These are phyloP conservation scores for Rhizoclosmatium globosum DNA, from an alignment of 192 early-diverging fungal genomes.

Conservation along the genomic window DNA sequence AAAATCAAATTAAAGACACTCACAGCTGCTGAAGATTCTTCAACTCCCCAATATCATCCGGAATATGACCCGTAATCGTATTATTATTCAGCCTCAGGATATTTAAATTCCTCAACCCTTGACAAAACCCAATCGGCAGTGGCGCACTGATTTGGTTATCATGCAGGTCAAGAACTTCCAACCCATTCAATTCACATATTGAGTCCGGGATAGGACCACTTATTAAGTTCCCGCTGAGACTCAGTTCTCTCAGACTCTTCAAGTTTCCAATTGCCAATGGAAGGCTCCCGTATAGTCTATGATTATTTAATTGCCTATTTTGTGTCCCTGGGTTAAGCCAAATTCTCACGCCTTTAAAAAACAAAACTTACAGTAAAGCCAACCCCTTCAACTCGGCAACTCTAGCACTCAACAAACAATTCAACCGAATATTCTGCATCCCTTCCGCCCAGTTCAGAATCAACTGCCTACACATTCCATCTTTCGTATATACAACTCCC, in stretches of 20 bases:
- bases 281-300: slow-evolving; percentile 3
- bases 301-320: slow-evolving; percentile 4
- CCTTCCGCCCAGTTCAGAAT: background rate
- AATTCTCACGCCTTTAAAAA: background rate
- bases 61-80: slow-evolving; percentile 8
- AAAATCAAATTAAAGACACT: background rate
- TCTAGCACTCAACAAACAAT: background rate
- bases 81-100: slow-evolving; percentile 28
- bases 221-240: slow-evolving; percentile 8
- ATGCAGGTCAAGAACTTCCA: slow-evolving; percentile 23
- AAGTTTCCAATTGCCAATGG: background rate
- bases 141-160: slow-evolving; percentile 28
- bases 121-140: slow-evolving; percentile 14
- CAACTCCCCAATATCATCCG: slow-evolving; percentile 1
- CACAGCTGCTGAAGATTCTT: slow-evolving; percentile 8
- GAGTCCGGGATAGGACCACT: slow-evolving; percentile 20
- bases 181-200: background rate
- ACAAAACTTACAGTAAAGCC: background rate
- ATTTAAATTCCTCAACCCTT: slow-evolving; percentile 7
- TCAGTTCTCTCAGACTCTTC: background rate
- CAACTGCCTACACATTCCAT: background rate
- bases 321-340: background rate
- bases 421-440: background rate
- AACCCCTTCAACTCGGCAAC: background rate
- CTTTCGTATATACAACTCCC: slow-evolving; percentile 8